Conservation (phyloP, 2,329 filamentous ascomycete genomes). For the Fusarium sp. region DNA sequence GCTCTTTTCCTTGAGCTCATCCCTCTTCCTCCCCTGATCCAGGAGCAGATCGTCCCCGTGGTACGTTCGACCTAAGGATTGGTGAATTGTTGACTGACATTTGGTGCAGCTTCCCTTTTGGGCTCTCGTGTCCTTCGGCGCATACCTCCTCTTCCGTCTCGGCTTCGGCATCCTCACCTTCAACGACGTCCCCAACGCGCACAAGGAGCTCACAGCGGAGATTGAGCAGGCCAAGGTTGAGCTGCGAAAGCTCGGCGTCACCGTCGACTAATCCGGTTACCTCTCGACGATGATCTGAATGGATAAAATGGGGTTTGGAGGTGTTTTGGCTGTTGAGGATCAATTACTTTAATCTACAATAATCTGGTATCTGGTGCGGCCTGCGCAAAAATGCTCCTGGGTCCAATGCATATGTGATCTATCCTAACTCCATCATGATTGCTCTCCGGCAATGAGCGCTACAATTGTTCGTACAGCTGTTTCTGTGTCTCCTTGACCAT, state of each 20-base stretch:
- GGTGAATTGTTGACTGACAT: neutral
- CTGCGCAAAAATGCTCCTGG: slow-evolving; percentile 10
- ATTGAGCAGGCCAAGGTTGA: slow-evolving; percentile 82
- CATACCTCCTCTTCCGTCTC: slow-evolving; percentile 90
- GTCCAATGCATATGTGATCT: slow-evolving; percentile 5
- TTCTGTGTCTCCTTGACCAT: slow-evolving; percentile 65
- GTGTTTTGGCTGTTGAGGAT: slow-evolving; percentile 6
- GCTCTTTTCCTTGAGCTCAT: slow-evolving; percentile 86
- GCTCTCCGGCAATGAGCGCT: slow-evolving; percentile 66
- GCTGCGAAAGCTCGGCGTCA: slow-evolving; percentile 78
- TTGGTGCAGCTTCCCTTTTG: slow-evolving; percentile 84
- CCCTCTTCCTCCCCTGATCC: slow-evolving; percentile 80
- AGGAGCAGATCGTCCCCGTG: slow-evolving; percentile 87
- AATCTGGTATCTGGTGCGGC: slow-evolving; percentile 34
- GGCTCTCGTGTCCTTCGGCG: slow-evolving; percentile 89
- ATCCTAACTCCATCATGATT: slow-evolving; percentile 28
- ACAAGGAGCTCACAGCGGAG: slow-evolving; percentile 88
- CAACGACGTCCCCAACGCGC: slow-evolving; percentile 92
- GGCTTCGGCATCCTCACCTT: slow-evolving; percentile 95
- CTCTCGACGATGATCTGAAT: slow-evolving; percentile 25
- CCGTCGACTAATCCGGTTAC: slow-evolving; percentile 71
- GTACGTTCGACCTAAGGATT: slow-evolving; percentile 77
- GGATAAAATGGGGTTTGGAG: slow-evolving; percentile 19
- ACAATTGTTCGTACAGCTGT: slow-evolving; percentile 69
- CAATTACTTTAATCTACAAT: slow-evolving; percentile 37